These are phyloP conservation scores for Hericium alpestre DNA, from an alignment of 768 basidiomycete genomes.

Conservation along the genomic window DNA sequence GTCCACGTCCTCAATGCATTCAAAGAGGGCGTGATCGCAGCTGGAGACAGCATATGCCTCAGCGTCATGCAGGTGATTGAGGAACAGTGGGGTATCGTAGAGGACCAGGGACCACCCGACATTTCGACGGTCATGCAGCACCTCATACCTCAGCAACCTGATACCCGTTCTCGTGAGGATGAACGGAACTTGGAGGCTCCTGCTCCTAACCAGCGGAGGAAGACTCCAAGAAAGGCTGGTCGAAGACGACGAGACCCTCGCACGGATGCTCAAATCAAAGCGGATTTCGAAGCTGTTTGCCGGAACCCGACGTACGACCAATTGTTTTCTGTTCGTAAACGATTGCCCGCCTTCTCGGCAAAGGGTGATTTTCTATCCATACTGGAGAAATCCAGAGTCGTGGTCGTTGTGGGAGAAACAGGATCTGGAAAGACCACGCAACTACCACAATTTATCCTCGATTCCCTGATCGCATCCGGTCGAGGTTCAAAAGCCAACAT, in stretches of 20 bases:
- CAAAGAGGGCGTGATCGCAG: slow-evolving; percentile 40
- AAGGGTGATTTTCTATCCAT: slow-evolving; percentile 50
- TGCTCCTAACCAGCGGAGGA: slow-evolving; percentile 2
- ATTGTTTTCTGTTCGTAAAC: slow-evolving; percentile 45
- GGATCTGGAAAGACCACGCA: slow-evolving; percentile 92
- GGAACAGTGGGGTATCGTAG: slow-evolving; percentile 54
- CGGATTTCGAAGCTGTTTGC: slow-evolving; percentile 39
- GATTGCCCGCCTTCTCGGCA: slow-evolving; percentile 68
- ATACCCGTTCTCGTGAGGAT: background rate
- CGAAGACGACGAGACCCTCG: slow-evolving; percentile 29
- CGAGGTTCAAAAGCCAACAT: slow-evolving; percentile 63
- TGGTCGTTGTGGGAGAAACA: slow-evolving; percentile 86
- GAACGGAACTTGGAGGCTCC: slow-evolving; percentile 4
- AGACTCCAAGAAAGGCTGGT: slow-evolving; percentile 15
- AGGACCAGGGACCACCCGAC: slow-evolving; percentile 67
- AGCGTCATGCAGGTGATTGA: slow-evolving; percentile 61
- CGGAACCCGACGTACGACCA: slow-evolving; percentile 38
- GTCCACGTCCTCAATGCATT: slow-evolving; percentile 50
- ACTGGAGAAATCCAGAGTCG: slow-evolving; percentile 50
- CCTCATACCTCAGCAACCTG: slow-evolving; percentile 30
- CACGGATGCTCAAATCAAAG: slow-evolving; percentile 37
- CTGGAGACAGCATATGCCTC: slow-evolving; percentile 65
- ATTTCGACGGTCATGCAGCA: slow-evolving; percentile 56
- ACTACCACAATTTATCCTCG: slow-evolving; percentile 85
- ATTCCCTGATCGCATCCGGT: slow-evolving; percentile 57